Conservation (phyloP, 2,329 filamentous ascomycete species). For the Colletotrichum liaoningense region DNA sequence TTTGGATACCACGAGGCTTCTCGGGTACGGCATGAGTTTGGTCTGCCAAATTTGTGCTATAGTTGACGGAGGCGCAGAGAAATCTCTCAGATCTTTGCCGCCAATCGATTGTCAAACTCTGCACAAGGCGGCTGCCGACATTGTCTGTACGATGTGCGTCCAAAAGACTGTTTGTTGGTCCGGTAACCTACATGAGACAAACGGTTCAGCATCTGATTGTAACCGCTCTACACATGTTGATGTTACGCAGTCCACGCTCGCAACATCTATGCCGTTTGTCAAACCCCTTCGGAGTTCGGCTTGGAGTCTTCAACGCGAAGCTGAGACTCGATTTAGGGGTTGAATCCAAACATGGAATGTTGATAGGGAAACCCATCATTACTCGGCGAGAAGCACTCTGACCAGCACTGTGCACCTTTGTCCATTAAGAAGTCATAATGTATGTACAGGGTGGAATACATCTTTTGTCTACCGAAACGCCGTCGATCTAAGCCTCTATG, state of each 20-base stretch:
- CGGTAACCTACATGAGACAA: conserved; percentile 14
- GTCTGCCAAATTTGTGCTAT: not conserved
- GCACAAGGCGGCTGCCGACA: conserved; percentile 1
- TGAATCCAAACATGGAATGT: not conserved
- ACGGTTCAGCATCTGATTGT: not conserved
- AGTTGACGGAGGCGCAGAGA: not conserved
- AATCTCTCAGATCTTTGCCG: not conserved
- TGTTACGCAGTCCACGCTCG: not conserved
- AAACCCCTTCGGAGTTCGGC: not conserved
- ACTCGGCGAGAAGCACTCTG: not conserved
- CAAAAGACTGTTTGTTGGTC: not conserved
- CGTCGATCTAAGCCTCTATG: conserved; percentile 20
- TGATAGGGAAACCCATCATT: not conserved
- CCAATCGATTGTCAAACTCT: not conserved
- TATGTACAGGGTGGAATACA: conserved; percentile 16
- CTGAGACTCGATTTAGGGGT: not conserved
- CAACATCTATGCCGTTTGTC: not conserved
- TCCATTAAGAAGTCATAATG: conserved; percentile 8
- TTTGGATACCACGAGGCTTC: not conserved
- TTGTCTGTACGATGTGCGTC: not conserved
- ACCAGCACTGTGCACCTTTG: not conserved
- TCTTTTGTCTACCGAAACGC: conserved; percentile 32
- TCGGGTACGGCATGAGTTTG: not conserved
- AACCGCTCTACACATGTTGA: not conserved
- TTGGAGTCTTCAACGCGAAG: not conserved